Evolutionary conservation across 1,139 yeast species (phyloP).

Genomic region (Suhomyces panamericanus): DNA sequence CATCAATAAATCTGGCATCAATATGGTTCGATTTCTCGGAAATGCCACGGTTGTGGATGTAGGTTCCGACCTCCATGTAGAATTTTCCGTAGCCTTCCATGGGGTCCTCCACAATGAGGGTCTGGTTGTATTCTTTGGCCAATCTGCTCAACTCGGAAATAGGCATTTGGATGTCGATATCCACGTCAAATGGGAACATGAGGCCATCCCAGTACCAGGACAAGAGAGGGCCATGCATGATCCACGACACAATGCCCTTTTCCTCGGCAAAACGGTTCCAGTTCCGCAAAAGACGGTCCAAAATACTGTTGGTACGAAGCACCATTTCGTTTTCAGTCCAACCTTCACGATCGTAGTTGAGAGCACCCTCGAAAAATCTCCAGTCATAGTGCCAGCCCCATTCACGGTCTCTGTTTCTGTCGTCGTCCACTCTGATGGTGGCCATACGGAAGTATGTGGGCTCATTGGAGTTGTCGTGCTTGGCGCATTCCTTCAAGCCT

Average conservation of each 20-base stretch:
- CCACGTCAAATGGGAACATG: constrained; percentile 24
- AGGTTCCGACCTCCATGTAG: constrained; percentile 28
- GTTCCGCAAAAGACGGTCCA: constrained; percentile 34
- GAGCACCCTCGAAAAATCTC: constrained; percentile 23
- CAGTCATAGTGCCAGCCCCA: constrained; percentile 32
- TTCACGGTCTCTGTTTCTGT: constrained; percentile 23
- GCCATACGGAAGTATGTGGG: constrained; percentile 23
- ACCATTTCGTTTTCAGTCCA: constrained; percentile 19
- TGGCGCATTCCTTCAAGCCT: constrained; percentile 15
- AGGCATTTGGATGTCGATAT: constrained; percentile 27
- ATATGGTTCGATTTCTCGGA: constrained; percentile 24
- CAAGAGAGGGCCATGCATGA: constrained; percentile 24
- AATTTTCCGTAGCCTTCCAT: constrained; percentile 28
- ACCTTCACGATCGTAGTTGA: constrained; percentile 19
- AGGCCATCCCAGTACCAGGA: constrained; percentile 28
- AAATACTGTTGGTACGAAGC: constrained; percentile 24
- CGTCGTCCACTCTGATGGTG: constrained; percentile 17
- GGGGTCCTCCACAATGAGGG: constrained; percentile 26
- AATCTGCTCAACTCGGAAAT: constrained; percentile 19
- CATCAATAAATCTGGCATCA: constrained; percentile 30
- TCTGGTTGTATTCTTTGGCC: constrained; percentile 20
- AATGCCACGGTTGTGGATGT: constrained; percentile 25
- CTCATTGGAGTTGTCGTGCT: constrained; percentile 16
- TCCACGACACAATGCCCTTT: constrained; percentile 32
- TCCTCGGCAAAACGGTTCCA: constrained; percentile 39